Evolutionary conservation across 2,329 filamentous ascomycete genomes (phyloP).

Genomic region (Didymella segeticola): DNA sequence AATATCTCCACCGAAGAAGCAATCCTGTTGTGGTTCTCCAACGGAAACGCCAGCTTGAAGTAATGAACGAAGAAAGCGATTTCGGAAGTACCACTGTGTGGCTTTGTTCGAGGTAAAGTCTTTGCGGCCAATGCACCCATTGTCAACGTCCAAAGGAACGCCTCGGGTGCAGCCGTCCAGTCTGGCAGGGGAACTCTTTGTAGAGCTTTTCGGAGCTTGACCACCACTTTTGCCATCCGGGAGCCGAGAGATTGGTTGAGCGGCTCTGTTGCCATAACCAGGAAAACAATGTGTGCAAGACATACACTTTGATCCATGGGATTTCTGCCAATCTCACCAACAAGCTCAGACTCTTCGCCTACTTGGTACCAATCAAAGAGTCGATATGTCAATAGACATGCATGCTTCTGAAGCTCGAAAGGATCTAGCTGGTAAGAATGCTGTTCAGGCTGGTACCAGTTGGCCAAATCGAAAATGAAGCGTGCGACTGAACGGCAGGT

Average conservation of each 20-base stretch:
- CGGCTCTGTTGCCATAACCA: slow-evolving; percentile 33
- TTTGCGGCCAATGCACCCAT: slow-evolving; percentile 38
- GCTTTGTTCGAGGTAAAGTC: slow-evolving; percentile 9
- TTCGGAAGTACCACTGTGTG: not conserved
- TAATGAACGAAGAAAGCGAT: slow-evolving; percentile 30
- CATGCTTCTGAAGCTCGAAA: slow-evolving; percentile 42
- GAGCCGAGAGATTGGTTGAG: slow-evolving; percentile 21
- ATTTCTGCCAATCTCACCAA: not conserved
- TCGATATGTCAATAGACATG: slow-evolving; percentile 33
- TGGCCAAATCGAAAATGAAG: slow-evolving; percentile 26
- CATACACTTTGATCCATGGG: slow-evolving; percentile 36
- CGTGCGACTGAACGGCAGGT: not conserved
- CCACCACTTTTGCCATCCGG: slow-evolving; percentile 28
- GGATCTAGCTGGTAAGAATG: slow-evolving; percentile 26
- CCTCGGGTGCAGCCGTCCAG: slow-evolving; percentile 31
- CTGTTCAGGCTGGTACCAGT: slow-evolving; percentile 27
- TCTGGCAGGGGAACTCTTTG: slow-evolving; percentile 18
- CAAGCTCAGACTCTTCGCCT: slow-evolving; percentile 15
- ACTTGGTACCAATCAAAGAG: slow-evolving; percentile 39
- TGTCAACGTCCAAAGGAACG: slow-evolving; percentile 40
- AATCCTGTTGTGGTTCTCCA: slow-evolving; percentile 8
- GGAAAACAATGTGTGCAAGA: slow-evolving; percentile 35
- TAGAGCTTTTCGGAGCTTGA: slow-evolving; percentile 29
- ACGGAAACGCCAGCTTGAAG: slow-evolving; percentile 17
- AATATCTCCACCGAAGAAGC: slow-evolving; percentile 19